A percentile compares a stretch with the other conserved stretches of the same genome.
phyloP scores from a whole-genome alignment of 306 rosid genomes.

The Trifolium repens region DNA sequence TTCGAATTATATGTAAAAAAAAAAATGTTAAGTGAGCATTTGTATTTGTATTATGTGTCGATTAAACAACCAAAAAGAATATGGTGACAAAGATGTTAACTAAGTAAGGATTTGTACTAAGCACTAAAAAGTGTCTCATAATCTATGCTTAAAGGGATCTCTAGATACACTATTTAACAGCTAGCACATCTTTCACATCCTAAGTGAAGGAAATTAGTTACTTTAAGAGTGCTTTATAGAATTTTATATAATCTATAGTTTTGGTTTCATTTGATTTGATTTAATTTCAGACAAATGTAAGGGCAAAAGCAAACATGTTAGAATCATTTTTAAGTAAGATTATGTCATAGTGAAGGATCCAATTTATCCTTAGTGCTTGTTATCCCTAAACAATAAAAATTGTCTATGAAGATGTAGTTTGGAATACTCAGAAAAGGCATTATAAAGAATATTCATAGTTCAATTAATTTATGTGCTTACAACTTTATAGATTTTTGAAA shows the following conservation, averaged over 20 bases:
- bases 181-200: conserved; percentile 34
- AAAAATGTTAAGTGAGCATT: conserved; percentile 26
- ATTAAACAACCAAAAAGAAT: conserved; percentile 41
- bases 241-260: conserved; percentile 14
- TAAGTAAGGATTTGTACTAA: conserved; percentile 36
- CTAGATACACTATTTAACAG: conserved; percentile 33
- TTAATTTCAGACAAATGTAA: conserved; percentile 17
- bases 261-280: conserved; percentile 38
- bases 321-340: conserved; percentile 31
- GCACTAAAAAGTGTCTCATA: conserved; percentile 42
- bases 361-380: conserved; percentile 9
- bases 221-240: conserved; percentile 43
- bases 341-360: conserved; percentile 5
- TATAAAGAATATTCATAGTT: neutral
- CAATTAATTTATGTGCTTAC: neutral
- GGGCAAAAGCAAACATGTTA: conserved; percentile 26
- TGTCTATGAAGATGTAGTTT: neutral
- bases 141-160: conserved; percentile 43
- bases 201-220: conserved; percentile 30
- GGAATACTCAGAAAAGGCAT: neutral
- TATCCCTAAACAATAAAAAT: neutral
- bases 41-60: conserved; percentile 29
- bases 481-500: too few relatives aligned
- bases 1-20: conserved; percentile 13
- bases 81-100: conserved; percentile 46